Conservation (phyloP, 345 rosid genomes). For the Arabis hirsuta region DNA sequence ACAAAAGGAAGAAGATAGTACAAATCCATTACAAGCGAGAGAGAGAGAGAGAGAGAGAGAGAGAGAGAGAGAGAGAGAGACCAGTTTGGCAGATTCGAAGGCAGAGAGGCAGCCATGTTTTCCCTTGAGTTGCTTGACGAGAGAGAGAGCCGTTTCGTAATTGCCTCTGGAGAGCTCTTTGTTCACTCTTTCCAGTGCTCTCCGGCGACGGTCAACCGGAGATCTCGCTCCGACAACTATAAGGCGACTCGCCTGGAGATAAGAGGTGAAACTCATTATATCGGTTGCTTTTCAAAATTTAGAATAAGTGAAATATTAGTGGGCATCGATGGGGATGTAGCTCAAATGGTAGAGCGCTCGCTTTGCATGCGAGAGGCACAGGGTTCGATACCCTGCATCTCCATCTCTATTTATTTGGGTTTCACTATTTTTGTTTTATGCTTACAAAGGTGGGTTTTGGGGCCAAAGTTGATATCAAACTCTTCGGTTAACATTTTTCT, state of each 20-base stretch:
- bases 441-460: too few relatives aligned
- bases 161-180: constrained; percentile 54
- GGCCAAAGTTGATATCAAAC: too few relatives aligned
- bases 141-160: constrained; percentile 48
- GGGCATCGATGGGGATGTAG: constrained; percentile 31
- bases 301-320: rapidly evolving
- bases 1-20: background rate
- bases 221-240: constrained; percentile 21
- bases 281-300: background rate
- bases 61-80: constrained; percentile 15
- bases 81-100: constrained; percentile 60
- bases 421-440: too few relatives aligned
- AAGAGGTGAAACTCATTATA: constrained; percentile 30
- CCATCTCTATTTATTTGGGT: too few relatives aligned
- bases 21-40: too few relatives aligned
- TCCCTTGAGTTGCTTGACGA: constrained; percentile 53
- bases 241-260: constrained; percentile 17
- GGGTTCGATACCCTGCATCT: constrained; percentile 93
- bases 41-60: constrained; percentile 4
- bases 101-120: constrained; percentile 52
- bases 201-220: constrained; percentile 44
- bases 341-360: constrained; percentile 95
- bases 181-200: constrained; percentile 50
- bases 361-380: constrained; percentile 96
- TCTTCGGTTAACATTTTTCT: too few relatives aligned